Conservation (phyloP, 139 green algal species). For the Haematococcus lacustris region DNA sequence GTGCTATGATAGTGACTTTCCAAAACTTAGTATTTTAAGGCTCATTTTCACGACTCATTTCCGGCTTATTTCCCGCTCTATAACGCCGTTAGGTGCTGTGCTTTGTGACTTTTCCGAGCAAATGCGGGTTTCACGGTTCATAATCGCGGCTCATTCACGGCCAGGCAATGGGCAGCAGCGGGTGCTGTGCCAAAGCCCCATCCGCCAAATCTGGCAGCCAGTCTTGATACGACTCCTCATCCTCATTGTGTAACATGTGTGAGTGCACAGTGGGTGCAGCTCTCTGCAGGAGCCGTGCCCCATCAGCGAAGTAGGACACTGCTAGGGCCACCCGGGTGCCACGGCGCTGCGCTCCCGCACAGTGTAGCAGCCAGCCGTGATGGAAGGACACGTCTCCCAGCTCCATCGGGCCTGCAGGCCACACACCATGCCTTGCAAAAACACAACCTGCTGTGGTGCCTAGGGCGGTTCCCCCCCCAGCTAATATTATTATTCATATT, state of each 20-base stretch:
- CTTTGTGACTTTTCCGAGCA: too few species aligned
- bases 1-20: too few species aligned
- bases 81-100: too few species aligned
- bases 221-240: slow-evolving; percentile 33
- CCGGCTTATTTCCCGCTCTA: too few species aligned
- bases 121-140: too few species aligned
- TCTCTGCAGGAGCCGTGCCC: slow-evolving; percentile 32
- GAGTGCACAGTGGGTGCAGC: slow-evolving; percentile 14
- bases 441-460: too few species aligned
- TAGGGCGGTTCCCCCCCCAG: too few species aligned
- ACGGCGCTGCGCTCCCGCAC: slow-evolving; percentile 32
- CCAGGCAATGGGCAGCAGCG: too few species aligned
- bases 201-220: slow-evolving; percentile 22
- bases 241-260: slow-evolving; percentile 38
- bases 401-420: slow-evolving; percentile 31
- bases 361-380: slow-evolving; percentile 58
- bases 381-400: slow-evolving; percentile 54
- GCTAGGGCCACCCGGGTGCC: slow-evolving; percentile 32
- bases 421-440: background rate
- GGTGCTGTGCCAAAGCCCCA: slow-evolving; percentile 17
- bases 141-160: too few species aligned
- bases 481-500: too few species aligned
- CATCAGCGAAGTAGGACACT: slow-evolving; percentile 48
- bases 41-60: too few species aligned
- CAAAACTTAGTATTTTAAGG: too few species aligned